phyloP scores from a whole-genome alignment of 2,329 filamentous ascomycete genomes.

The Fusarium equiseti region DNA sequence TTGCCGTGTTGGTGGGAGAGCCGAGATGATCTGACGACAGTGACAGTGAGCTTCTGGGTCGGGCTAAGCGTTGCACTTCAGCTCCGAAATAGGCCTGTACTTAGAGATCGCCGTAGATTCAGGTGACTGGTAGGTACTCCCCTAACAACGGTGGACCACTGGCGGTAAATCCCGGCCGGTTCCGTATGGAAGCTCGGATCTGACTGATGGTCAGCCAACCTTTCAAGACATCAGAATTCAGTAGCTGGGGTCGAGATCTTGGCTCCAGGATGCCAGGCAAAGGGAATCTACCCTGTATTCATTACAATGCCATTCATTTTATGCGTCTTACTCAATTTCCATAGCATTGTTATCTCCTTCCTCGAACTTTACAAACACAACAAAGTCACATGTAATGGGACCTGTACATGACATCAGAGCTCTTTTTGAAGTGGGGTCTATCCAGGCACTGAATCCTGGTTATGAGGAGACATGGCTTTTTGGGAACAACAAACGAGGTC shows the following conservation, averaged over 20 bases:
- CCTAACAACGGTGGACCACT: conserved; percentile 24
- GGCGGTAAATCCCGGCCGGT: conserved; percentile 45
- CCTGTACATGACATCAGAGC: conserved; percentile 23
- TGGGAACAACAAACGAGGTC: neutral
- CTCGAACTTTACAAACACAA: neutral
- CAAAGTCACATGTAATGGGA: conserved; percentile 4
- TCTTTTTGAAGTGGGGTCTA: neutral
- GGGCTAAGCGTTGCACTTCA: conserved; percentile 8
- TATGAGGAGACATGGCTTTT: neutral
- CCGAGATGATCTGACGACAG: conserved; percentile 46
- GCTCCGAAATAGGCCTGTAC: conserved; percentile 34
- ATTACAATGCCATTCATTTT: neutral
- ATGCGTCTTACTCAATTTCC: neutral
- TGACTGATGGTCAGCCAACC: conserved; percentile 21
- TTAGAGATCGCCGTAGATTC: accelerated
- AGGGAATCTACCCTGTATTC: conserved; percentile 11
- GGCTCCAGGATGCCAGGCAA: conserved; percentile 16
- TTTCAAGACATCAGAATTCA: conserved; percentile 37
- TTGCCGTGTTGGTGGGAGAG: conserved; percentile 38
- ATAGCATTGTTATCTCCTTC: neutral
- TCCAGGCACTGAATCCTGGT: neutral
- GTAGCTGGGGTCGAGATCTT: conserved; percentile 24
- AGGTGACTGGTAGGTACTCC: conserved; percentile 10
- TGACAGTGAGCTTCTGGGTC: conserved; percentile 28
- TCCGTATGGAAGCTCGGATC: conserved; percentile 39